Base-by-base conservation (phyloP, 2,329 filamentous ascomycete genomes). In the Alternaria sp. region DNA sequence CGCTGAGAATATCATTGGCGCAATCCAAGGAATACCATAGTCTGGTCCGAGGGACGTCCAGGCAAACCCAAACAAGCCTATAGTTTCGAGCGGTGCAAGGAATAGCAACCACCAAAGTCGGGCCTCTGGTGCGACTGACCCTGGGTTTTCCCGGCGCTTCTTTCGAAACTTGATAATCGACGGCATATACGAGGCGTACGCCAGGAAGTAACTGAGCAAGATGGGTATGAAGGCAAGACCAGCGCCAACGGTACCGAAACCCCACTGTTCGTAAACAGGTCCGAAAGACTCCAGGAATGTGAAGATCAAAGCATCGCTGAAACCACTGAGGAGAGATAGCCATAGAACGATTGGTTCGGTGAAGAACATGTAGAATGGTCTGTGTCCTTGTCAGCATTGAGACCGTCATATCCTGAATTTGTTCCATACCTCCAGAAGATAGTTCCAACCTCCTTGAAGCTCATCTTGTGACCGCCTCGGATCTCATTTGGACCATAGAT, bases 241-340 rank as follows among this genome's bases (percentile, higher is more conserved):
- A 2, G 87, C 77, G 8, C 82, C 76, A 2, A 88, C 76, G 7
- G 83, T 81, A 29, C 78, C 78, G 62, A 91, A 91, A 21, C 76
- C 72, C 87, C 88, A 92, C 71, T 91, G 87, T 14, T 80, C 76
- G 68, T 90, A 90, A 1, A 92, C 88, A 1, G 89, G 80, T 1
- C 79, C 77, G 67, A 91, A 91, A 0, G 86, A 89, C 72, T 91
- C 87, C 50, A 92, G 86, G 72, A 90, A 90, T 77, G 89, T 90
- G 80, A 92, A 92, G 77, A 92, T 91, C 4, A 92, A 83, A 3
- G 88, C 88, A 58, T 92, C 90, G 9, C 85, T 87, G 80, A 92
- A 92, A 31, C 89, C 89, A 3, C 85, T 88, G 5, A 92, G 85
- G 0, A 92, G 82, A 1, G 89, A 91, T 5, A 92, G 80, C 36